Conservation (phyloP, 306 rosid genomes). For the Arachis stenosperma region DNA sequence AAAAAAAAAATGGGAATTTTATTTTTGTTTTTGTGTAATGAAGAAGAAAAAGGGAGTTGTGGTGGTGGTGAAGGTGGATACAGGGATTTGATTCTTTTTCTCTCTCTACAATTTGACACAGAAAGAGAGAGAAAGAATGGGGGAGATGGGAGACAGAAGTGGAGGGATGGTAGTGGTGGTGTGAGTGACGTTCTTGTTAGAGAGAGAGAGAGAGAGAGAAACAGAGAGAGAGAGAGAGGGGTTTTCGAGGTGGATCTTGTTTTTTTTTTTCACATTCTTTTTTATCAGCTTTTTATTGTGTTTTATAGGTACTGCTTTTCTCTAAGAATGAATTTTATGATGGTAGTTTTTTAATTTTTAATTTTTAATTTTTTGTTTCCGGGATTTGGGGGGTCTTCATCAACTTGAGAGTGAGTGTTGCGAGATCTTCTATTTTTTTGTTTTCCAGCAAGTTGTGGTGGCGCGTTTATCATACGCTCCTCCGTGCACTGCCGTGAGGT, state of each 20-base stretch:
- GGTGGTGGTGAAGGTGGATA: constrained; percentile 9
- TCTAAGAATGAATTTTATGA: constrained; percentile 43
- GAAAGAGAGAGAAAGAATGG: background rate
- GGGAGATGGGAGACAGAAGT: background rate
- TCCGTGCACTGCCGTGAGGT: background rate
- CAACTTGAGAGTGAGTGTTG: constrained; percentile 48
- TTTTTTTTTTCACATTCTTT: constrained; percentile 53
- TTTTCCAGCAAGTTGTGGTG: background rate
- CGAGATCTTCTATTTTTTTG: constrained; percentile 13
- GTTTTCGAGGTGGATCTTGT: constrained; percentile 97
- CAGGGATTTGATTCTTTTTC: constrained; percentile 27
- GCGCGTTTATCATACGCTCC: constrained; percentile 18
- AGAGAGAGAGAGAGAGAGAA: background rate
- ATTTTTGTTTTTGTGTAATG: background rate
- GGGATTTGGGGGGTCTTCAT: constrained; percentile 57
- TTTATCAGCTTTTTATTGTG: constrained; percentile 49
- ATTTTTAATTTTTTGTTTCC: constrained; percentile 46
- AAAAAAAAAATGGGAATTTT: background rate
- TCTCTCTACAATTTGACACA: constrained; percentile 28
- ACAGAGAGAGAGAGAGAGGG: constrained; percentile 59
- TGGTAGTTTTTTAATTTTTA: constrained; percentile 29
- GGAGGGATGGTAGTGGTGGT: constrained; percentile 1
- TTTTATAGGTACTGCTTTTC: constrained; percentile 29
- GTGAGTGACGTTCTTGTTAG: background rate
- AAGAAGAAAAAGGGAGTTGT: background rate